A percentile compares a stretch with the other conserved stretches of the same genome.
Conservation (phyloP, 1,284 basidiomycete genomes). For the Coniferiporia sulphurascens region DNA sequence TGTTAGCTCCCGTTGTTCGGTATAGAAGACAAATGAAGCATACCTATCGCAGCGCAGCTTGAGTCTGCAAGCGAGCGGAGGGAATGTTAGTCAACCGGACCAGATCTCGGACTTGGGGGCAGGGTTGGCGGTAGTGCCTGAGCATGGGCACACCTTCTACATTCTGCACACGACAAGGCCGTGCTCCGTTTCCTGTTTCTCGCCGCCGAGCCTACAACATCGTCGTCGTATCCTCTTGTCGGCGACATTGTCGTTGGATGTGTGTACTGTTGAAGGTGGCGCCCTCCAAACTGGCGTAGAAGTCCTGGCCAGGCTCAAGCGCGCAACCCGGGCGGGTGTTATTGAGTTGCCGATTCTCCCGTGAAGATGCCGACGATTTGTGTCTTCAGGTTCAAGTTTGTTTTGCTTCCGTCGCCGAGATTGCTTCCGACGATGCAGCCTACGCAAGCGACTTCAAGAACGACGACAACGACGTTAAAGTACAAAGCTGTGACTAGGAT, state of each 20-base stretch:
- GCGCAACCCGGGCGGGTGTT: too few relatives aligned
- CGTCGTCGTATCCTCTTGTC: constrained; percentile 20
- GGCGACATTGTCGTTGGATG: constrained; percentile 20
- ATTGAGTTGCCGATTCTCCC: too few relatives aligned
- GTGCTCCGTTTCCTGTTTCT: constrained; percentile 45
- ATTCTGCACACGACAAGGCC: constrained; percentile 57
- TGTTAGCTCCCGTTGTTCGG: not conserved
- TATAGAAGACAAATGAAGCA: not conserved
- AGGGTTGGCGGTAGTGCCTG: not conserved
- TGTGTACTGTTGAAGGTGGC: constrained; percentile 7
- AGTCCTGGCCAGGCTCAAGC: not conserved
- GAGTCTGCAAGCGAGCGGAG: constrained; percentile 6
- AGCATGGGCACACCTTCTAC: constrained; percentile 42
- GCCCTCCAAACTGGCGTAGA: constrained; percentile 17
- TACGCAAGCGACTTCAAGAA: constrained; percentile 20
- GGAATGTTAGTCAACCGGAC: constrained; percentile 39
- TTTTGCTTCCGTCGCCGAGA: not conserved
- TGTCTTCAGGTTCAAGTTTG: not conserved
- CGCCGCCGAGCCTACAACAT: constrained; percentile 32
- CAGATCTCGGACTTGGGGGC: constrained; percentile 14
- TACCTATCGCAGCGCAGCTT: constrained; percentile 20
- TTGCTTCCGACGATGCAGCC: not conserved
- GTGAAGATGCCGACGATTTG: constrained; percentile 1
- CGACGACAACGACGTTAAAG: constrained; percentile 32
- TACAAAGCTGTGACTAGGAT: constrained; percentile 26